phyloP scores from a whole-genome alignment of 192 early-diverging fungal species.

The Linnemannia elongata region DNA sequence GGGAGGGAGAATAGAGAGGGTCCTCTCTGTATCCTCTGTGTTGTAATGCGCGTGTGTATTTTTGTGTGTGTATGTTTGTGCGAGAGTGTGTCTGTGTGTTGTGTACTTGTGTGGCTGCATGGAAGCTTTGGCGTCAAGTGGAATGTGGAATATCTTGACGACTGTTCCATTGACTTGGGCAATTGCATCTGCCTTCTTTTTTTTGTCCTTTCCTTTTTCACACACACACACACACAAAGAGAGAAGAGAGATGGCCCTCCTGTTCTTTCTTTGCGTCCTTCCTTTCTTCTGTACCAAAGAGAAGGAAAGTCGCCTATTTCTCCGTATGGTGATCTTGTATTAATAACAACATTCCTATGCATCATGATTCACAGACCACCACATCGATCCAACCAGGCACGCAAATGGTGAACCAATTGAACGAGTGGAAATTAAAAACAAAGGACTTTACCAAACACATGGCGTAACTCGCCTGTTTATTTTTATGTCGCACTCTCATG shows the following conservation, averaged over 20 bases:
- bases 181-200: background rate
- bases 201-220: background rate
- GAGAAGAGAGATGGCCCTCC: background rate
- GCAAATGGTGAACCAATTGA: background rate
- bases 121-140: slow-evolving; percentile 33
- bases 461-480: background rate
- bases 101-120: background rate
- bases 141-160: slow-evolving; percentile 47
- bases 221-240: background rate
- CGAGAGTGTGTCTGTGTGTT: background rate
- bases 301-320: background rate
- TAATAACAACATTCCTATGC: background rate
- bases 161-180: background rate
- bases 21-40: background rate
- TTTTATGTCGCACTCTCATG: background rate
- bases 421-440: background rate
- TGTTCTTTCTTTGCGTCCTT: background rate
- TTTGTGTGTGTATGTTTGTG: no score
- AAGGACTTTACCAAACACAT: background rate
- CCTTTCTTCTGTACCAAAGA: background rate
- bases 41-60: background rate
- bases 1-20: slow-evolving; percentile 1
- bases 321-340: background rate
- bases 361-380: background rate
- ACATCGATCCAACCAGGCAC: slow-evolving; percentile 2